Percentiles rank a stretch among this genome's conserved stretches.
phyloP scores from a whole-genome alignment of 768 basidiomycete genomes.

The Termitomyces sp. region DNA sequence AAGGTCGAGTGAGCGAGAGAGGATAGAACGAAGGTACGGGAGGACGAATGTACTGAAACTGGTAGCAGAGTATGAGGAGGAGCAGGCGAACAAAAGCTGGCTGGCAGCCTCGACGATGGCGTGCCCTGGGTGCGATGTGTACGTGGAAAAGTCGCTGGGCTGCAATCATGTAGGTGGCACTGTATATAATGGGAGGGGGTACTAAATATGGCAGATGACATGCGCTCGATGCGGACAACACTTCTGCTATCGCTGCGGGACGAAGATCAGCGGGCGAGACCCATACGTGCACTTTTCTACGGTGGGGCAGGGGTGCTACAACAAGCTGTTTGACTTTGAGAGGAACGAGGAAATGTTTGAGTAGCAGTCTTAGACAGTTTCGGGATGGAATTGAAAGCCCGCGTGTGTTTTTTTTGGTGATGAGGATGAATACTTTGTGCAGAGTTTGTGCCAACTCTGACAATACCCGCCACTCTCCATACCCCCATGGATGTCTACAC shows the following conservation, averaged over 20 bases:
- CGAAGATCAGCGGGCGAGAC: conserved; percentile 36
- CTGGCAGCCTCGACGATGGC: conserved; percentile 59
- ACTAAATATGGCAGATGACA: conserved; percentile 51
- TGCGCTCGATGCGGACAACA: conserved; percentile 71
- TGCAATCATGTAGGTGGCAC: conserved; percentile 77
- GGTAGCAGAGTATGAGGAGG: conserved; percentile 62
- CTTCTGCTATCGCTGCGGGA: conserved; percentile 80
- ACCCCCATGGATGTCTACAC: conserved; percentile 89
- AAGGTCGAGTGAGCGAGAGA: conserved; percentile 39
- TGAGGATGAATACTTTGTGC: not conserved
- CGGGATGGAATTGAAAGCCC: conserved; percentile 31
- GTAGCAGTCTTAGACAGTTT: conserved; percentile 11
- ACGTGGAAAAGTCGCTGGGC: conserved; percentile 72
- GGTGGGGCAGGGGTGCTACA: conserved; percentile 47
- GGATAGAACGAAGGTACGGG: conserved; percentile 64
- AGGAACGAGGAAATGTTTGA: conserved; percentile 16
- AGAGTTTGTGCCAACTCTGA: conserved; percentile 35
- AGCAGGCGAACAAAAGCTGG: conserved; percentile 71
- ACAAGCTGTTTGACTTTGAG: conserved; percentile 59
- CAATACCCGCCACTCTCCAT: conserved; percentile 47
- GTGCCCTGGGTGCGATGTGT: conserved; percentile 69
- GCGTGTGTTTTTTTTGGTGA: conserved; percentile 24
- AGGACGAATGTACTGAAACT: conserved; percentile 53
- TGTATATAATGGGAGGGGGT: not conserved
- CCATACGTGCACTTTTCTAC: conserved; percentile 71